Conservation (phyloP, 2,329 filamentous ascomycete species). For the Thermoascus crustaceus region DNA sequence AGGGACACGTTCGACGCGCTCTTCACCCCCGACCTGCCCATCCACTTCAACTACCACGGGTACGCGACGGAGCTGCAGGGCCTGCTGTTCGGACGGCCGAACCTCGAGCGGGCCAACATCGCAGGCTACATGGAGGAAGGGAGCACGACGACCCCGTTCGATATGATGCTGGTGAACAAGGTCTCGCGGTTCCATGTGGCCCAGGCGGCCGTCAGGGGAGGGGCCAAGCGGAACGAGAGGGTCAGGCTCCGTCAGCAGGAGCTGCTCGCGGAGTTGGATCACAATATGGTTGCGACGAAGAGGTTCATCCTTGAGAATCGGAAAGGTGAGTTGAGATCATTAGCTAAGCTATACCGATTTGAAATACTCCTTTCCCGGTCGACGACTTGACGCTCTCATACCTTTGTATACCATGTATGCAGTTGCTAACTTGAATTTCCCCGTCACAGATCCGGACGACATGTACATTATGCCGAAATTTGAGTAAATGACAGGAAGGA, state of each 20-base stretch:
- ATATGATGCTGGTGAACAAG: constrained; percentile 59
- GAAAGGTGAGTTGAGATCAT: constrained; percentile 38
- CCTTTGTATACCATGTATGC: no score
- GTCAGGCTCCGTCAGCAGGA: constrained; percentile 40
- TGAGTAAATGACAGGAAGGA: constrained; percentile 4
- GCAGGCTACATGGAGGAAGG: constrained; percentile 58
- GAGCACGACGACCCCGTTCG: constrained; percentile 59
- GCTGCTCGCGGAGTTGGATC: constrained; percentile 41
- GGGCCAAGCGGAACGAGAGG: constrained; percentile 40
- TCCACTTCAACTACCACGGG: constrained; percentile 62
- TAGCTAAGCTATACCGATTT: constrained; percentile 4
- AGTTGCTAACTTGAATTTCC: neutral
- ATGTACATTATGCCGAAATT: constrained; percentile 46
- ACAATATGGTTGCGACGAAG: constrained; percentile 41
- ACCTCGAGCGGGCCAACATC: constrained; percentile 46
- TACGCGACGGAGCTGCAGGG: constrained; percentile 55
- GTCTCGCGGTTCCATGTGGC: constrained; percentile 55
- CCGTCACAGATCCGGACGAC: constrained; percentile 41
- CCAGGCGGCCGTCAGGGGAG: constrained; percentile 45
- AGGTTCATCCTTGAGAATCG: constrained; percentile 47
- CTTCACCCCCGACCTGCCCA: constrained; percentile 48
- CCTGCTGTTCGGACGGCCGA: constrained; percentile 50
- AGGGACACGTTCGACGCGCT: constrained; percentile 46
- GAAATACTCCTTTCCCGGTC: no score
- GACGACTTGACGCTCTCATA: no score